A percentile compares a stretch with the other conserved stretches of the same genome.
Conservation (phyloP, 371 early-diverging fungal species). For the Gilbertella persicaria region DNA sequence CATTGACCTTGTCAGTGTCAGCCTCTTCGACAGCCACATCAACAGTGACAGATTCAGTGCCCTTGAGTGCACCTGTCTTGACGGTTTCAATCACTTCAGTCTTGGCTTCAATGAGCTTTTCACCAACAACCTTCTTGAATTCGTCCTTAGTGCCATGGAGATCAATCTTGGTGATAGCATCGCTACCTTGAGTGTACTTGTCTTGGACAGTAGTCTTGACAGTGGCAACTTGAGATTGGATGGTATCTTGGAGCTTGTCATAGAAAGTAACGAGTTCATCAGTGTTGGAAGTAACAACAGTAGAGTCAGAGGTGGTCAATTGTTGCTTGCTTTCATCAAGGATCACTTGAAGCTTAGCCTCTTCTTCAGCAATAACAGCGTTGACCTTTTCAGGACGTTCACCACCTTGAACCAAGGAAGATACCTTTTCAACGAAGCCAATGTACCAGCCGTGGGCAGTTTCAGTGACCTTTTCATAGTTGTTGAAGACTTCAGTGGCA, state of each 20-base stretch:
- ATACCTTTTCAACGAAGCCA: not conserved
- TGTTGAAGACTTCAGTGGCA: not conserved
- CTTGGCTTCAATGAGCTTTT: not conserved
- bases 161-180: not conserved
- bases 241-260: conserved; percentile 1
- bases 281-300: not conserved
- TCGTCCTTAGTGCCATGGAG: conserved; percentile 1
- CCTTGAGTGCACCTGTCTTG: not conserved
- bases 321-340: not conserved
- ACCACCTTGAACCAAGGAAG: not conserved
- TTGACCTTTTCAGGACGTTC: not conserved
- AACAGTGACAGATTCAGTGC: not conserved
- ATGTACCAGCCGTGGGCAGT: not conserved
- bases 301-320: not conserved
- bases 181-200: not conserved
- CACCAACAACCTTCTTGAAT: not conserved
- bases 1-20: not conserved
- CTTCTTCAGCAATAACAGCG: conserved; percentile 1
- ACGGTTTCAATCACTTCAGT: not conserved
- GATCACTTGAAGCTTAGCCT: not conserved
- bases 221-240: conserved; percentile 5
- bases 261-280: not conserved
- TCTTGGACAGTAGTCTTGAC: conserved; percentile 7
- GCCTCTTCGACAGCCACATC: not conserved
- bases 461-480: not conserved